Base-by-base conservation (phyloP, 192 early-diverging fungal species). In the Chytriomyces confervae region DNA sequence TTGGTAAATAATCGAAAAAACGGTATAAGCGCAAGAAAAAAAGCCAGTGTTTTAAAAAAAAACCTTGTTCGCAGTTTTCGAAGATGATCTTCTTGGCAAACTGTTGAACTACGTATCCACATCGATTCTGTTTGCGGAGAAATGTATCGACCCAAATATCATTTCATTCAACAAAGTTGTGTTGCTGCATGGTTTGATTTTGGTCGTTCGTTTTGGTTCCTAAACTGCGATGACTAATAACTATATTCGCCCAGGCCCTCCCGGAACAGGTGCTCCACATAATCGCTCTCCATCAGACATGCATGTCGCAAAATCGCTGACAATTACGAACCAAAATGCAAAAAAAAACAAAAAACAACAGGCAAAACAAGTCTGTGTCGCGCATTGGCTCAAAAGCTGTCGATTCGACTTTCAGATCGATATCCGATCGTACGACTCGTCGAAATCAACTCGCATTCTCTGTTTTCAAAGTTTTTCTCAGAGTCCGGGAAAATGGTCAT, bases 381-480 rank as follows among this genome's bases (percentile, higher is more conserved):
- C 45, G 91, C 87, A 2, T 75, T 93, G 29, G 90, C 92, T 27
- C 84, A 86, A 80, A 91, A 89, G 65, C 69, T 91, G 13, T 75
- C 90, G 0, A 88, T 93, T 61, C 79, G 92, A 29, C 76, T 92
- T n/a, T 68, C 81, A 23, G 77, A 84, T 48, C 81, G 90, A 46
- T 92, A 86, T 66, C 36, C 82, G 20, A 78, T 84, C 44, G 80
- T 84, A 0, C 90, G 88, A 61, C 82, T 94, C 3, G 79, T 91
- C 43, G 91, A 94, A 81, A 92, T 94, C 80, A 93, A 93, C 74
- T 86, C 87, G 29, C 91, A 92, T 77, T 88, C 86, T 46, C 62
- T 94, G 24, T 93, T 94, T 69, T 91, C 89, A 64, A 94, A 94
- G 76, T 94, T 89, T 84, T 94, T 91, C 77, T 89, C 90, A 62